A percentile compares a stretch with the other conserved stretches of the same genome.
phyloP scores from a whole-genome alignment of 805 yeast genomes.

The Candida multigemmis region DNA sequence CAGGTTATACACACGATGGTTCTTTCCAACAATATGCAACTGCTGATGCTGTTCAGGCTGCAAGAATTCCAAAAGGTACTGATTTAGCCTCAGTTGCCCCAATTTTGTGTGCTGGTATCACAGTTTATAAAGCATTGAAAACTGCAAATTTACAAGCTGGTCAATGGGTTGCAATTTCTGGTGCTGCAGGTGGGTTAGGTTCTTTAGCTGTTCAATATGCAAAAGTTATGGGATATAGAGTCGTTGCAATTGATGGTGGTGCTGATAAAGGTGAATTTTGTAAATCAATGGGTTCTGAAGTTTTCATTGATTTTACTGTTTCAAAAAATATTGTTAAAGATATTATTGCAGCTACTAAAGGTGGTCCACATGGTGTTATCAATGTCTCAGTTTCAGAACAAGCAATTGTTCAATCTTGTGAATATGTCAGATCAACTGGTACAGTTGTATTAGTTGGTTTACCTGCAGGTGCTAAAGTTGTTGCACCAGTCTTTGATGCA shows the following conservation, averaged over 20 bases:
- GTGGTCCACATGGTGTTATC: slow-evolving; percentile 50
- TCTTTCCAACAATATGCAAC: slow-evolving; percentile 62
- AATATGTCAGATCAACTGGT: slow-evolving; percentile 31
- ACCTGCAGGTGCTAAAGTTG: slow-evolving; percentile 36
- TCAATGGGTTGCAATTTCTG: slow-evolving; percentile 67
- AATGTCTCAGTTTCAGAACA: slow-evolving; percentile 44
- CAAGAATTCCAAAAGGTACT: slow-evolving; percentile 45
- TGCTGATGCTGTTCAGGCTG: slow-evolving; percentile 58
- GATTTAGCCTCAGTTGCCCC: slow-evolving; percentile 53
- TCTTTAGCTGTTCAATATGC: slow-evolving; percentile 71
- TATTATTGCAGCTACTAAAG: slow-evolving; percentile 37
- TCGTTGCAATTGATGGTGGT: slow-evolving; percentile 69
- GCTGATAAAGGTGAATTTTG: slow-evolving; percentile 53
- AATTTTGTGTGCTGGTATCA: slow-evolving; percentile 59
- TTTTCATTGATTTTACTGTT: slow-evolving; percentile 46
- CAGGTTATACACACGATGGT: slow-evolving; percentile 71
- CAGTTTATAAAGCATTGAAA: slow-evolving; percentile 61
- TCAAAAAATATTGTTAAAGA: slow-evolving; percentile 42
- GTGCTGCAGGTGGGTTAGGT: slow-evolving; percentile 82
- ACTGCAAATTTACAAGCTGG: slow-evolving; percentile 51
- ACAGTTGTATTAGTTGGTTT: slow-evolving; percentile 37
- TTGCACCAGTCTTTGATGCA: slow-evolving; percentile 29
- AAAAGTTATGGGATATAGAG: slow-evolving; percentile 62
- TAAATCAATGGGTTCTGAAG: slow-evolving; percentile 55
- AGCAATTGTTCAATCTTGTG: slow-evolving; percentile 39